These are phyloP conservation scores for Ophiostoma australiae DNA, from an alignment of 2,329 filamentous ascomycete species.

Conservation along the genomic window DNA sequence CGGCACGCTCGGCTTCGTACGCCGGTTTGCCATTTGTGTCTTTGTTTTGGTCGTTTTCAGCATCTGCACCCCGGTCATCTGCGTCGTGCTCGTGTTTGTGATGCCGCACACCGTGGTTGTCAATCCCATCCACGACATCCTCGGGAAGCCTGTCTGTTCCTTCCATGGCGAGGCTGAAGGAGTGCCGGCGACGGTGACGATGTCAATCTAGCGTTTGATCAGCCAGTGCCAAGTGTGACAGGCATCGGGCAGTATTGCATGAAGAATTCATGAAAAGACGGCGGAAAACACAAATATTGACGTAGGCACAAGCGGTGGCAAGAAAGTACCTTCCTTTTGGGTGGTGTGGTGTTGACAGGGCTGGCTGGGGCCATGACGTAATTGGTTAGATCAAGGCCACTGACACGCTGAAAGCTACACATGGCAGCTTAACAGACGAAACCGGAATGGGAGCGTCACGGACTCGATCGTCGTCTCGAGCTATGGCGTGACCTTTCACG, in stretches of 20 bases:
- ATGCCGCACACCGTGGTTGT: not conserved
- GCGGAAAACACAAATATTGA: not conserved
- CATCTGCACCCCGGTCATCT: no score
- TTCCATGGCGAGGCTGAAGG: not conserved
- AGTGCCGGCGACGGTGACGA: not conserved
- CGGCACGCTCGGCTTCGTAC: not conserved
- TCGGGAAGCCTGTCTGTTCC: constrained; percentile 10
- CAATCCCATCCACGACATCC: not conserved
- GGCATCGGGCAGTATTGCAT: not conserved
- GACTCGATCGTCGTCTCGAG: not conserved
- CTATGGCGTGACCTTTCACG: not conserved
- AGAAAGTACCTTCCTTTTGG: not conserved
- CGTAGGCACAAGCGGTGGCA: not conserved
- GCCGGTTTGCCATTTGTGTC: not conserved
- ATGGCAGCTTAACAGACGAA: no score
- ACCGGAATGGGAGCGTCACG: no score
- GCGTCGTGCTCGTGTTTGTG: not conserved
- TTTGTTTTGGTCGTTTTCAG: not conserved
- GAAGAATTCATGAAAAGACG: not conserved
- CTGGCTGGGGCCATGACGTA: constrained; percentile 4
- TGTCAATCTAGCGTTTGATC: not conserved
- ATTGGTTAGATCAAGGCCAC: not conserved
- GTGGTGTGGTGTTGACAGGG: not conserved
- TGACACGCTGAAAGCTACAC: not conserved
- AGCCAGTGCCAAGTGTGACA: not conserved